Evolutionary conservation across 1,139 yeast genomes (phyloP), one percentile per base, ranked within the genome.

Genomic region (Blastobotrys persicus): DNA sequence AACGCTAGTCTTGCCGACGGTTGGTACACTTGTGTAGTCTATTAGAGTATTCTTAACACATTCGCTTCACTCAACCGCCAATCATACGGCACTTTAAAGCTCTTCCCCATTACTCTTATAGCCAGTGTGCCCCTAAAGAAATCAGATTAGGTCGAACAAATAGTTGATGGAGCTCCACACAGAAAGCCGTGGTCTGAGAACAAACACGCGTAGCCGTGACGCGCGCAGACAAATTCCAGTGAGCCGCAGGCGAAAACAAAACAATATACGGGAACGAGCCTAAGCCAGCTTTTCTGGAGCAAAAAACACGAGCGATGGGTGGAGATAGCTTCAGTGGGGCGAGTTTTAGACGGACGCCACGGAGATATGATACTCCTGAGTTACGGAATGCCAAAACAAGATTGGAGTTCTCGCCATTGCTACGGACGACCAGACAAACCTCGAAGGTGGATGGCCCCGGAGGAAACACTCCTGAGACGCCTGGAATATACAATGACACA

Each of bases 191-290:
- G 38, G 38, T 34, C 17, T n/a, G 38, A 17, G 17, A 12, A 6
- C 9, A 18, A 19, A 37, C 41, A 19, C 41, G 41, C 41, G 41
- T 19, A 7, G 12, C 28, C 35, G 9, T 14, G 19, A 37, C 41
- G 19, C 41, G 41, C 41, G 41, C 28, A 23, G 28, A 5, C 28
- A 18, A 37, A 37, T 18, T 37, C 26, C 41, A 34, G 19, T 6
- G 17, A 37, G 41, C 41, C 41, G 41, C 41, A 37, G 26, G 41
- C 34, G 31, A 37, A 37, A 37, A 37, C 41, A 37, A 37, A 37
- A 37, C 41, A 37, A 37, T 37, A 7, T 16, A 23, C 18, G 19
- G 4, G 12, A 14, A 14, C 7, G 16, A 16, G 20, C 17, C 18
- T 14, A 26, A 26, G 6, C 31, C 31, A 12, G 12, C 6, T n/a